Evolutionary conservation across 164 flowering plant species (phyloP).

Genomic region (Dillenia suffruticosa): DNA sequence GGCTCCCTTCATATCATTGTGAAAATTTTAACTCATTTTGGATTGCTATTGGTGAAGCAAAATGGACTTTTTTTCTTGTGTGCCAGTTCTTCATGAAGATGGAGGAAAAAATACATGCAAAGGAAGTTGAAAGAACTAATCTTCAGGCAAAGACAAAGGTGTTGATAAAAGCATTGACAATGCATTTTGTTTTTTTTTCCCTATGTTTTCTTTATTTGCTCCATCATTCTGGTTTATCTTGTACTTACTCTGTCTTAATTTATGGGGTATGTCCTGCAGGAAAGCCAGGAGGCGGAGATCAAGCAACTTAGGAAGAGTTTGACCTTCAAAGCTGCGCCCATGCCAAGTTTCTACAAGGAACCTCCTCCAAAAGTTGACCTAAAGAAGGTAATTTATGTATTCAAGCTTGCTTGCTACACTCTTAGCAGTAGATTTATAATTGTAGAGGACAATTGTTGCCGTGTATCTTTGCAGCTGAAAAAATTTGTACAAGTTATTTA

Average conservation of each 20-base stretch:
- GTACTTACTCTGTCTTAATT: slow-evolving; percentile 1
- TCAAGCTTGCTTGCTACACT: background rate
- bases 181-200: background rate
- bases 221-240: background rate
- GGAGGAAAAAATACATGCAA: slow-evolving; percentile 77
- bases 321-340: slow-evolving; percentile 82
- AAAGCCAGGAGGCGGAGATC: slow-evolving; percentile 72
- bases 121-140: slow-evolving; percentile 63
- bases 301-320: slow-evolving; percentile 74
- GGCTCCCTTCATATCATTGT: background rate
- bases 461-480: background rate
- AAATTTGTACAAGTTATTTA: no score
- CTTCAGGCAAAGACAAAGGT: slow-evolving; percentile 85
- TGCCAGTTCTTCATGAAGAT: slow-evolving; percentile 66
- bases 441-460: background rate
- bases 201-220: background rate
- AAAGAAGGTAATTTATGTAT: slow-evolving; percentile 54
- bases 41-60: background rate
- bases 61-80: slow-evolving; percentile 4
- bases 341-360: slow-evolving; percentile 88
- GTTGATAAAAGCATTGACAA: background rate
- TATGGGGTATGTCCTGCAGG: slow-evolving; percentile 31
- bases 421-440: background rate
- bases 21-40: background rate
- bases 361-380: slow-evolving; percentile 79